Conservation (phyloP, 257 asterid species). For the Dorcoceras hygrometricum region DNA sequence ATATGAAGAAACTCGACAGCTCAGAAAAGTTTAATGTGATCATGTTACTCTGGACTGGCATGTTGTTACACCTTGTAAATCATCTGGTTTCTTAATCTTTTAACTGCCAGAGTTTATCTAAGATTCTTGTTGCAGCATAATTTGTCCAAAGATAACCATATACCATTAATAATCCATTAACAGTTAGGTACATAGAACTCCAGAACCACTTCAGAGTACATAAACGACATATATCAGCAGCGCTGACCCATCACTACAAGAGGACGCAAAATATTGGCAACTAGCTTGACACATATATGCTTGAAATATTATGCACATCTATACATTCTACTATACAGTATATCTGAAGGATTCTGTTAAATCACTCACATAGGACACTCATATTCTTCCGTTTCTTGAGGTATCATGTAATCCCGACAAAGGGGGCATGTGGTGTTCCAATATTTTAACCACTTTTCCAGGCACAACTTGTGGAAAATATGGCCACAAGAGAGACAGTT, state of each 20-base stretch:
- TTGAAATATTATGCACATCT: constrained; percentile 20
- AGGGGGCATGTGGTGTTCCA: constrained; percentile 93
- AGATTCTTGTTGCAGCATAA: not conserved
- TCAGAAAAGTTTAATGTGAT: not conserved
- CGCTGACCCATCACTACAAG: constrained; percentile 45
- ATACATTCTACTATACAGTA: constrained; percentile 31
- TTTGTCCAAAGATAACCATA: not conserved
- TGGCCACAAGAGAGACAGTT: constrained; percentile 80
- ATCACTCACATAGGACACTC: constrained; percentile 72
- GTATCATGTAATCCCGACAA: constrained; percentile 70
- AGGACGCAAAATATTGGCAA: constrained; percentile 48
- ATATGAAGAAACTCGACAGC: not conserved
- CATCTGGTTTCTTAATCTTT: not conserved
- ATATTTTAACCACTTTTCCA: constrained; percentile 78
- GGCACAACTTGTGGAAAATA: constrained; percentile 69
- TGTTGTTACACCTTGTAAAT: not conserved
- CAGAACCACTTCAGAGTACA: constrained; percentile 23
- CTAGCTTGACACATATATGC: constrained; percentile 23
- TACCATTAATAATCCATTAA: constrained; percentile 1
- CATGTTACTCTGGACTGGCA: not conserved
- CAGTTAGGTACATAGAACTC: constrained; percentile 5
- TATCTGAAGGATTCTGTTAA: not conserved
- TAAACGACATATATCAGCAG: constrained; percentile 31
- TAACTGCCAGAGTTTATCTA: not conserved
- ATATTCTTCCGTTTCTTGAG: constrained; percentile 65